Evolutionary conservation across 192 early-diverging fungal species (phyloP).

Genomic region (Tieghemiomyces parasiticus): DNA sequence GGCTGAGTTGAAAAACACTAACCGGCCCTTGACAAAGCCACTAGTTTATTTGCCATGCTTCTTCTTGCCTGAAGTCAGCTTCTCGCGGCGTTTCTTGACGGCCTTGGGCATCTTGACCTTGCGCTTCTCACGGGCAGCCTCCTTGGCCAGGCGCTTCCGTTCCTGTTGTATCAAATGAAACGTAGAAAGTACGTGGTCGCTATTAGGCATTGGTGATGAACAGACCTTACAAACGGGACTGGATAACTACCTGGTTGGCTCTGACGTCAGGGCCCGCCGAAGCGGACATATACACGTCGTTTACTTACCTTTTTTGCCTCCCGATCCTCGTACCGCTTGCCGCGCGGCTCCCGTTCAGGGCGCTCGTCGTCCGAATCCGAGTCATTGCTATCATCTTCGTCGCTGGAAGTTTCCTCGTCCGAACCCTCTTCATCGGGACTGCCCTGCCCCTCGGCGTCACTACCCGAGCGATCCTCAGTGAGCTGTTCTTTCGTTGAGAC

Average conservation of each 20-base stretch:
- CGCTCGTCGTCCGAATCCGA: constrained; percentile 26
- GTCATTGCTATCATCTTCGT: constrained; percentile 20
- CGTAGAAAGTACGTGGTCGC: no score
- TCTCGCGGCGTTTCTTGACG: constrained; percentile 88
- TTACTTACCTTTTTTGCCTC: constrained; percentile 62
- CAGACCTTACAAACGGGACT: no score
- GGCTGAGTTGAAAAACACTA: no score
- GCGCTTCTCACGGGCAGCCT: constrained; percentile 79
- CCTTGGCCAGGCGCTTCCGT: constrained; percentile 74
- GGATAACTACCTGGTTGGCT: no score
- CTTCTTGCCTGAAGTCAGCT: constrained; percentile 46
- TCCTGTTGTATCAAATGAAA: no score
- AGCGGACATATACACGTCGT: no score
- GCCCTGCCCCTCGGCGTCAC: constrained; percentile 15
- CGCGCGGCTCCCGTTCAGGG: constrained; percentile 28
- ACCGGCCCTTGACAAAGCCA: no score
- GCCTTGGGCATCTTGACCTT: constrained; percentile 92
- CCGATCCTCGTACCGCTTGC: constrained; percentile 74
- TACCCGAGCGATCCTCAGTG: not conserved
- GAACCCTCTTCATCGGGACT: constrained; percentile 12
- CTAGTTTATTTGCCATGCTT: not conserved
- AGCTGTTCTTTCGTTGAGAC: no score
- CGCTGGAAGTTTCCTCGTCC: constrained; percentile 17
- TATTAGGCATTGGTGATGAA: no score
- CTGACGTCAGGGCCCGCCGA: no score